Evolutionary conservation across 2,329 filamentous ascomycete species (phyloP).

Genomic region (Parastagonospora avenae): DNA sequence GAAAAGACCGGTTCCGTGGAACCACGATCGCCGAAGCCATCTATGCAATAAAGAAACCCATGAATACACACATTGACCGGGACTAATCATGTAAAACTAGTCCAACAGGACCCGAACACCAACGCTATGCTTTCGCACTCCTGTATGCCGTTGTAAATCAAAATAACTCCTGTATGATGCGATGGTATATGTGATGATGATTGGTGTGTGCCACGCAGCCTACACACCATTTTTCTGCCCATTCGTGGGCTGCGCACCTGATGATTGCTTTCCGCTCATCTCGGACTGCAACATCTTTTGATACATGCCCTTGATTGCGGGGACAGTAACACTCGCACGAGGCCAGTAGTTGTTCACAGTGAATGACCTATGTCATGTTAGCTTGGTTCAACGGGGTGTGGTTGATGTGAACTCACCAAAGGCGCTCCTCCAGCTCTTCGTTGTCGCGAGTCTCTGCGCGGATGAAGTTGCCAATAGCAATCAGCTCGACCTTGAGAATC

Average conservation of each 20-base stretch:
- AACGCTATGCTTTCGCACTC: conserved; percentile 41
- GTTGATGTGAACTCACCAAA: conserved; percentile 52
- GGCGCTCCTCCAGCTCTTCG: conserved; percentile 54
- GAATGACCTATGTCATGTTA: conserved; percentile 40
- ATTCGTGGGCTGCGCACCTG: conserved; percentile 26
- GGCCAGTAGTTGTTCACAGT: conserved; percentile 48
- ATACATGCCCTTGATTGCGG: conserved; percentile 46
- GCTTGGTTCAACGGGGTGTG: background rate
- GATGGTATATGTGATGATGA: conserved; percentile 13
- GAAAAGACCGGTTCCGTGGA: conserved; percentile 9
- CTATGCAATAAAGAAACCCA: conserved; percentile 21
- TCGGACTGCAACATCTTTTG: conserved; percentile 42
- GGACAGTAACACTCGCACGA: conserved; percentile 33
- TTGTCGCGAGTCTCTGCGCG: conserved; percentile 54
- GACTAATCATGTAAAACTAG: conserved; percentile 22
- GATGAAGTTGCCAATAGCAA: conserved; percentile 68
- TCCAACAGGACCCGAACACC: conserved; percentile 37
- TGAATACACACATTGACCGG: conserved; percentile 19
- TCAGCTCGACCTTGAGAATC: conserved; percentile 65
- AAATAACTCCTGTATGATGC: conserved; percentile 27
- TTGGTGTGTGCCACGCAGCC: conserved; percentile 5
- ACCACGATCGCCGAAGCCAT: conserved; percentile 7
- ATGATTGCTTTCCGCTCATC: conserved; percentile 31
- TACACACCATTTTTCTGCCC: conserved; percentile 31
- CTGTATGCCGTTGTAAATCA: conserved; percentile 21